These are phyloP conservation scores for Oemleria cerasiformis DNA, from an alignment of 306 rosid genomes.

Conservation along the genomic window DNA sequence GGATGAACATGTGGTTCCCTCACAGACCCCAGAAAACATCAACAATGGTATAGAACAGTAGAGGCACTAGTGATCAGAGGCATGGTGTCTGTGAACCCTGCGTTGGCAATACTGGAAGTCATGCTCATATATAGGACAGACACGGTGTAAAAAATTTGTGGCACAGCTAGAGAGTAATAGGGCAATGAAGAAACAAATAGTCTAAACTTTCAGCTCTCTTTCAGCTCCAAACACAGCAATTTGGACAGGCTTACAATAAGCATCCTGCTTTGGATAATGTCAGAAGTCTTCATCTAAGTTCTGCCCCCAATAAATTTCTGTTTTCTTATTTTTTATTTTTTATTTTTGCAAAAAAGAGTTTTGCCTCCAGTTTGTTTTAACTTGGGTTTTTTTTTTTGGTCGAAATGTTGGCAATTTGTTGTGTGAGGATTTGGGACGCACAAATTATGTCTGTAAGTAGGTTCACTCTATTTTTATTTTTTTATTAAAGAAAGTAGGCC, in stretches of 20 bases:
- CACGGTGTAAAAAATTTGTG: not conserved
- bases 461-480: not conserved
- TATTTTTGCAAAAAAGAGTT: not conserved
- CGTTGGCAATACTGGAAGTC: not conserved
- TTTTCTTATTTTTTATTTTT: too few species aligned
- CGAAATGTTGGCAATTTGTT: not conserved
- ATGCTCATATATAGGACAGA: not conserved
- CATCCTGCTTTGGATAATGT: not conserved
- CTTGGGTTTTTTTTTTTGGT: not conserved
- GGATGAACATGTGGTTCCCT: not conserved
- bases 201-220: not conserved
- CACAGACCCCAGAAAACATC: not conserved
- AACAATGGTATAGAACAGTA: not conserved
- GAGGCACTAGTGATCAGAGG: not conserved
- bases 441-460: not conserved
- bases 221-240: not conserved
- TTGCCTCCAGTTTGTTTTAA: not conserved
- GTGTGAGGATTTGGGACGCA: not conserved
- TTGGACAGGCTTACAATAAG: not conserved
- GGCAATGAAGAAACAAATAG: not conserved
- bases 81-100: not conserved
- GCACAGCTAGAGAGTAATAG: not conserved
- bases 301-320: too few species aligned
- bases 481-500: not conserved
- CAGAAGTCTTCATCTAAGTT: not conserved